phyloP scores from a whole-genome alignment of 1,284 basidiomycete genomes.

The Apiotrichum brassicae region DNA sequence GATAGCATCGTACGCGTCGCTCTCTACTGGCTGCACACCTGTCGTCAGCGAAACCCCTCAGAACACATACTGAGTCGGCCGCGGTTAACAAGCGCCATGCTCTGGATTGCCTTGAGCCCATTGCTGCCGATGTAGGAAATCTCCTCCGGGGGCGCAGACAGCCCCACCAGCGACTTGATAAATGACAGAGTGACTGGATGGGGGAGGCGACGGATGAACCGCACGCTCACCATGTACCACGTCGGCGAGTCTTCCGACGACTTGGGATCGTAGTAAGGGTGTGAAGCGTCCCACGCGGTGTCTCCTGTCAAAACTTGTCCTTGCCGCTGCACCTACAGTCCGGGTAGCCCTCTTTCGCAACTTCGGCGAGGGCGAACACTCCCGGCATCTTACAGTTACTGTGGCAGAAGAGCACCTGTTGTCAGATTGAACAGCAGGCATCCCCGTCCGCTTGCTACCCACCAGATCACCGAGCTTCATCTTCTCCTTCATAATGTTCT shows the following conservation, averaged over 20 bases:
- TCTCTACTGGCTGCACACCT: constrained; percentile 62
- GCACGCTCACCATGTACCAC: constrained; percentile 85
- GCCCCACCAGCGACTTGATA: constrained; percentile 59
- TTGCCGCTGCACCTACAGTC: constrained; percentile 59
- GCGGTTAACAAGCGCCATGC: constrained; percentile 74
- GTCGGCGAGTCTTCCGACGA: constrained; percentile 66
- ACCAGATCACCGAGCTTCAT: constrained; percentile 83
- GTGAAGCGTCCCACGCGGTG: constrained; percentile 77
- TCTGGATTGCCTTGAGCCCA: constrained; percentile 55
- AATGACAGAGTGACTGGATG: constrained; percentile 75
- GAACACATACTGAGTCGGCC: constrained; percentile 73
- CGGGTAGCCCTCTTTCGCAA: constrained; percentile 77
- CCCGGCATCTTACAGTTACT: constrained; percentile 88
- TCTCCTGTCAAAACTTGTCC: constrained; percentile 49
- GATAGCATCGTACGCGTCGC: constrained; percentile 65
- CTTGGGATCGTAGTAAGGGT: constrained; percentile 89
- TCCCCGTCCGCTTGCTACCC: constrained; percentile 14
- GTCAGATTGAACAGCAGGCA: not conserved
- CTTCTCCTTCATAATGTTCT: constrained; percentile 76
- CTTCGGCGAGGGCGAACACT: constrained; percentile 75
- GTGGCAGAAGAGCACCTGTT: constrained; percentile 67
- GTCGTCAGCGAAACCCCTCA: constrained; percentile 1
- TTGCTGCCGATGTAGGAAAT: constrained; percentile 59
- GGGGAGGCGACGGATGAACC: constrained; percentile 59
- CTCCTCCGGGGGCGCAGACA: constrained; percentile 50